phyloP scores from a whole-genome alignment of 495 filamentous ascomycete genomes.

The Neurospora sp. region DNA sequence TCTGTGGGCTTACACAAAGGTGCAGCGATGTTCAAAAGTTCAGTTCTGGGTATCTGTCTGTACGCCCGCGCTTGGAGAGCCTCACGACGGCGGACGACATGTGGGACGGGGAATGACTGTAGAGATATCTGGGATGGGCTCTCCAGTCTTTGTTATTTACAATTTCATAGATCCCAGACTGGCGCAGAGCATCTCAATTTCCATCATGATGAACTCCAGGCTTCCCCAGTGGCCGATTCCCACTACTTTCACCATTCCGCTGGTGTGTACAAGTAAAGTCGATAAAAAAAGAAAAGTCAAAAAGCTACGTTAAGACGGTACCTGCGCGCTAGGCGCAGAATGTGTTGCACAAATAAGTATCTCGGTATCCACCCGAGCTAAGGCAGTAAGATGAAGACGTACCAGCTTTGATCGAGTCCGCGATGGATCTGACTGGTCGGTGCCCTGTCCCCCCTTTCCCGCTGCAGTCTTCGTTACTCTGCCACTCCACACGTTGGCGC shows the following conservation, averaged over 20 bases:
- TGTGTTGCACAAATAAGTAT: neutral
- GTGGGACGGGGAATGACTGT: neutral
- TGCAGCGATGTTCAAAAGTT: neutral
- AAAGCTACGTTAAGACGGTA: neutral
- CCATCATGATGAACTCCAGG: neutral
- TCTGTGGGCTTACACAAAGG: neutral
- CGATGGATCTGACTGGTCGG: neutral
- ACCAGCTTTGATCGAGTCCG: neutral
- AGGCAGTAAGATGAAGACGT: neutral
- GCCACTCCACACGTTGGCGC: neutral
- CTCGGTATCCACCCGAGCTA: neutral
- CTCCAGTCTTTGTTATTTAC: neutral
- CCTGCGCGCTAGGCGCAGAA: neutral
- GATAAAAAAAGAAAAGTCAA: neutral
- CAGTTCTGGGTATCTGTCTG: neutral
- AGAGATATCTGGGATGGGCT: neutral
- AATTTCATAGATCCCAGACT: neutral
- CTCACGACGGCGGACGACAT: neutral
- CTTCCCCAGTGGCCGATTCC: neutral
- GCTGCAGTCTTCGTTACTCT: neutral
- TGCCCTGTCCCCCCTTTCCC: neutral
- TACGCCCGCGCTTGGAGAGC: neutral
- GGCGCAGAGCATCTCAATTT: neutral
- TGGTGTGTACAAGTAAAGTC: neutral
- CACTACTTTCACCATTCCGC: neutral